phyloP scores from a whole-genome alignment of 1,284 basidiomycete genomes.

The Kalmanozyma brasiliensis region DNA sequence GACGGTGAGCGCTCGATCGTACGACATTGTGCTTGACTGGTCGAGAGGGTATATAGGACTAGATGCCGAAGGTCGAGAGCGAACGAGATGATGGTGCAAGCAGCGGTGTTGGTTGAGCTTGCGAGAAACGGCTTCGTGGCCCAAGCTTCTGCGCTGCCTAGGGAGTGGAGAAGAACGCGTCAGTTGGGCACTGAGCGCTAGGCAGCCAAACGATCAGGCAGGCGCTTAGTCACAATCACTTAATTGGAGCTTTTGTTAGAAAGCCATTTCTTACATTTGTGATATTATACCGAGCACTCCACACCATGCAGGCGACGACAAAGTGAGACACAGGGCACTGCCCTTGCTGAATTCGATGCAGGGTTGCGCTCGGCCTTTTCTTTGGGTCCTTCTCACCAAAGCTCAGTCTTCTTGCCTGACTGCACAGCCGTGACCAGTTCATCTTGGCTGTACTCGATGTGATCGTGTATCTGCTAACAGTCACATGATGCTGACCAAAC shows the following conservation, averaged over 20 bases:
- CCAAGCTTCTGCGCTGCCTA: slow-evolving; percentile 2
- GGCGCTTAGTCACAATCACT: slow-evolving; percentile 13
- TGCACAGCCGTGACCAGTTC: no score
- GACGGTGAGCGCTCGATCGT: slow-evolving; percentile 79
- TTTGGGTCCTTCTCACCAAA: no score
- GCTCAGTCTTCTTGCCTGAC: no score
- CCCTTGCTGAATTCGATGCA: no score
- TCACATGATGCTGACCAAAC: no score
- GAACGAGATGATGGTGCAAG: slow-evolving; percentile 2
- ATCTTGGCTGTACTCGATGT: no score
- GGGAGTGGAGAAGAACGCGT: slow-evolving; percentile 33
- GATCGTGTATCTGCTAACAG: no score
- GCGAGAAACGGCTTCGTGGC: slow-evolving; percentile 14
- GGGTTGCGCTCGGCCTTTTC: no score
- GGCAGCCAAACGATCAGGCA: slow-evolving; percentile 9
- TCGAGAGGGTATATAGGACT: neutral
- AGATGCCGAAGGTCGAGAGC: slow-evolving; percentile 4
- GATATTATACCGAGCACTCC: no score
- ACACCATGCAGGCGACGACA: no score
- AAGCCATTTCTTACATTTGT: no score
- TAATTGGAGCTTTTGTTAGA: slow-evolving; percentile 4
- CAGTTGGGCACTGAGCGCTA: slow-evolving; percentile 3
- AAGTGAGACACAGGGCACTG: no score
- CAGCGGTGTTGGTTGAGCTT: slow-evolving; percentile 9
- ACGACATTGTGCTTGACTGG: slow-evolving; percentile 35